Percentiles rank a stretch among this genome's conserved stretches.
These are phyloP conservation scores for Lecanicillium sp. DNA, from an alignment of 2,329 filamentous ascomycete genomes.

Conservation along the genomic window DNA sequence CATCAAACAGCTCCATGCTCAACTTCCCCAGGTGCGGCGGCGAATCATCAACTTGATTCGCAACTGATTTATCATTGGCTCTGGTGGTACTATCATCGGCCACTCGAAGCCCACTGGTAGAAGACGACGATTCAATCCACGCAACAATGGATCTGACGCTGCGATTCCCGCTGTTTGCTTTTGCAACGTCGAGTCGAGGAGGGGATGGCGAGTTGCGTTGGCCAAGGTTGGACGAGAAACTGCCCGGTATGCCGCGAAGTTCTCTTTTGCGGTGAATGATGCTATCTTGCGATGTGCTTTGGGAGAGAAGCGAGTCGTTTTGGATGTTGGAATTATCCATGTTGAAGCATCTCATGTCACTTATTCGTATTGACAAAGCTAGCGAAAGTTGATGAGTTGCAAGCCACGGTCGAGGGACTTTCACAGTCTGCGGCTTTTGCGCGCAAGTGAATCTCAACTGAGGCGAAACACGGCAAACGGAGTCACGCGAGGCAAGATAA, in stretches of 20 bases:
- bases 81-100: conserved; percentile 2
- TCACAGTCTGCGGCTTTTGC: background rate
- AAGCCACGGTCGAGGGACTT: no score
- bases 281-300: conserved; percentile 2
- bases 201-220: conserved; percentile 10
- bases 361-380: no score
- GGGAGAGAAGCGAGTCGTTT: background rate
- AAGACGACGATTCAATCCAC: conserved; percentile 20
- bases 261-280: conserved; percentile 6
- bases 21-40: background rate
- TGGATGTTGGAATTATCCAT: background rate
- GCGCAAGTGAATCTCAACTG: conserved; percentile 3
- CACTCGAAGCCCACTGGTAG: background rate
- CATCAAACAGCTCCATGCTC: conserved; percentile 17
- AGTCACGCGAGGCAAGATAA: background rate
- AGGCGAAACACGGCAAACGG: background rate
- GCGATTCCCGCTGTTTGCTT: conserved; percentile 9
- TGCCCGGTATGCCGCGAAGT: conserved; percentile 15
- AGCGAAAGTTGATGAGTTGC: background rate
- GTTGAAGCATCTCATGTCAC: background rate
- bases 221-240: conserved; percentile 20
- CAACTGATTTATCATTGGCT: background rate
- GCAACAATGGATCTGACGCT: conserved; percentile 23
- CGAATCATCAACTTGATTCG: background rate
- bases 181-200: background rate